Evolutionary conservation across 352 stramenopile genomes (phyloP).

Genomic region (Elongisporangium prolatum): DNA sequence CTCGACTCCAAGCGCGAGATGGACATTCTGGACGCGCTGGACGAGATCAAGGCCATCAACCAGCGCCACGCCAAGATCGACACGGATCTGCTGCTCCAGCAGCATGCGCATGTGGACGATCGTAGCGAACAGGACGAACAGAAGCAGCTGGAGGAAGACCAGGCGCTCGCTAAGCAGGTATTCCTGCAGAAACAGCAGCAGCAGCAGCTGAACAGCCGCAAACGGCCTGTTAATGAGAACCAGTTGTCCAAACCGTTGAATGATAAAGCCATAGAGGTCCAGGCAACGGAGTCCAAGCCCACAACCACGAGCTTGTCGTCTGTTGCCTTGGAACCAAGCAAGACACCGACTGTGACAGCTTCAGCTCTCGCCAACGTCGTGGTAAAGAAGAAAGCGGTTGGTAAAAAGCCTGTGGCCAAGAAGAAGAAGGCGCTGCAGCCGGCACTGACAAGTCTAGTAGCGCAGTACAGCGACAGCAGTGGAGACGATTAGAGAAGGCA

Average conservation of each 20-base stretch:
- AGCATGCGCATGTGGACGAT: conserved; percentile 27
- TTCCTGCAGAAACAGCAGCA: conserved; percentile 30
- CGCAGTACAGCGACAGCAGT: conserved; percentile 75
- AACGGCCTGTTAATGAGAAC: conserved; percentile 18
- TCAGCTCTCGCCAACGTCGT: conserved; percentile 20
- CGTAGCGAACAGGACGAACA: conserved; percentile 36
- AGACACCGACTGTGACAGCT: conserved; percentile 6
- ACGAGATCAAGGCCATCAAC: conserved; percentile 99
- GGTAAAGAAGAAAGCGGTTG: conserved; percentile 21
- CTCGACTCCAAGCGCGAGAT: conserved; percentile 98
- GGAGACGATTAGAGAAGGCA: conserved; percentile 22
- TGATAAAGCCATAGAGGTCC: background rate
- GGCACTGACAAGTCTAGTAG: conserved; percentile 56
- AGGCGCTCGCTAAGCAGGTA: conserved; percentile 38
- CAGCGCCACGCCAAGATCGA: conserved; percentile 91
- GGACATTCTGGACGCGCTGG: conserved; percentile 97
- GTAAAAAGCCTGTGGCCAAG: conserved; percentile 25
- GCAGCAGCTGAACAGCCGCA: conserved; percentile 11
- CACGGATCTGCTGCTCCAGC: conserved; percentile 68
- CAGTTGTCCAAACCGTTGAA: background rate
- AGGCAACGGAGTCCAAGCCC: background rate
- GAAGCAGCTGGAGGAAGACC: conserved; percentile 47
- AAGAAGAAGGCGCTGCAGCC: conserved; percentile 28
- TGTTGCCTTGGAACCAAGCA: background rate
- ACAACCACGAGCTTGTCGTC: background rate